phyloP scores from a whole-genome alignment of 2,329 filamentous ascomycete genomes.

The Escovopsis sp. region DNA sequence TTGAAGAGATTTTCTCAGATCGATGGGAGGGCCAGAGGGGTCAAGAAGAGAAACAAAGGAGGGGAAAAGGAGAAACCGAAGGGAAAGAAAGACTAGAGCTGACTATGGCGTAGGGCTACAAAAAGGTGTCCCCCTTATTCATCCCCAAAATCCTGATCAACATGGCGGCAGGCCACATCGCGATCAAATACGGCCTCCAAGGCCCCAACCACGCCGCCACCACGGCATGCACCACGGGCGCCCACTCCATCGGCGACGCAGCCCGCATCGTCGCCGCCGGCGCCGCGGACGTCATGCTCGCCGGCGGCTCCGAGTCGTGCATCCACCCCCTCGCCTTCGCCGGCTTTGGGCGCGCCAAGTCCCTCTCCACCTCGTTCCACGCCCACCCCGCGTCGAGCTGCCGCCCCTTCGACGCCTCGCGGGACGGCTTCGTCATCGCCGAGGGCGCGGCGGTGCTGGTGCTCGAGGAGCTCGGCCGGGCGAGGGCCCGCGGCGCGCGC shows the following conservation, averaged over 20 bases:
- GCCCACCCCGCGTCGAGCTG: slow-evolving; percentile 54
- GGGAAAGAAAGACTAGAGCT: too few species aligned
- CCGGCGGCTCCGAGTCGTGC: slow-evolving; percentile 89
- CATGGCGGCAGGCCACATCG: slow-evolving; percentile 83
- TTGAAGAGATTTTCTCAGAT: too few species aligned
- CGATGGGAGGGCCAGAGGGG: too few species aligned
- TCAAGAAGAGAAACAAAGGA: too few species aligned
- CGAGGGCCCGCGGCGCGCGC: slow-evolving; percentile 56
- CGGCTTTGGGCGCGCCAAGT: slow-evolving; percentile 78
- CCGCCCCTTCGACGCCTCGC: slow-evolving; percentile 68
- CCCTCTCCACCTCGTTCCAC: slow-evolving; percentile 71
- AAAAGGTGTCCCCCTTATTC: slow-evolving; percentile 83
- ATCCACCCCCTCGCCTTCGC: slow-evolving; percentile 88
- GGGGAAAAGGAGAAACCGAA: too few species aligned
- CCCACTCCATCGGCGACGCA: slow-evolving; percentile 88
- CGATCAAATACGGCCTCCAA: slow-evolving; percentile 78
- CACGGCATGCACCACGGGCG: slow-evolving; percentile 90
- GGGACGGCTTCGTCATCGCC: slow-evolving; percentile 79
- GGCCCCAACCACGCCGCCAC: slow-evolving; percentile 88
- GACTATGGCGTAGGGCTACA: slow-evolving; percentile 60
- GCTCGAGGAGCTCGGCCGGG: slow-evolving; percentile 83
- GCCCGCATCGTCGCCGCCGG: slow-evolving; percentile 82
- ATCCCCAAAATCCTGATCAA: slow-evolving; percentile 90
- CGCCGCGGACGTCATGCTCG: slow-evolving; percentile 88
- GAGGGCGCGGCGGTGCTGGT: slow-evolving; percentile 83